These are phyloP conservation scores for Pseudoscleropodium purum DNA, from an alignment of 225 moss, liverwort and hornwort species.

Conservation along the genomic window DNA sequence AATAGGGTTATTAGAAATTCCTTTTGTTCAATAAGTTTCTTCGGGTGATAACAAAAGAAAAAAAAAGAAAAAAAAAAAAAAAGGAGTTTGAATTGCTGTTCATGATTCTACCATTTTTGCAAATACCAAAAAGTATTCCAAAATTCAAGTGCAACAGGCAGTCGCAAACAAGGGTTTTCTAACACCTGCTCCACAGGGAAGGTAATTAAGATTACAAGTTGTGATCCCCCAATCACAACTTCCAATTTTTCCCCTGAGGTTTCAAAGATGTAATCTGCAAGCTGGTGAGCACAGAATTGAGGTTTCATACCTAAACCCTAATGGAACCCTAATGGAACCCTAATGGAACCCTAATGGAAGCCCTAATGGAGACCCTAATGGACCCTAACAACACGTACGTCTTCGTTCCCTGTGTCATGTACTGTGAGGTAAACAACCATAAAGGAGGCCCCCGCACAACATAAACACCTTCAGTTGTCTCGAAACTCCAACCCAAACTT, in stretches of 20 bases:
- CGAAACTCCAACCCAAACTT: background rate
- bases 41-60: no score
- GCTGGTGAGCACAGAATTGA: no score
- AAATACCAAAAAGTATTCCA: no score
- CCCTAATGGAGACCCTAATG: background rate
- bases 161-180: rapidly evolving
- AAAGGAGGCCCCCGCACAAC: background rate
- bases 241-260: background rate
- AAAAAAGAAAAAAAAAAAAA: no score
- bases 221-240: background rate
- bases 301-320: background rate
- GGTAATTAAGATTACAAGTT: background rate
- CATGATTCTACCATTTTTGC: background rate
- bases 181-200: background rate
- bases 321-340: background rate
- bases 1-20: background rate
- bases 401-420: background rate
- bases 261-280: background rate
- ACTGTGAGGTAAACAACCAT: background rate
- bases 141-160: background rate
- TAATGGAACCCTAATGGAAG: background rate
- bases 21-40: no score
- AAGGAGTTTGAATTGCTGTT: background rate
- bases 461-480: background rate
- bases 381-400: background rate